Conservation (phyloP, 2,329 filamentous ascomycete species). For the Ustilaginoidea virens region DNA sequence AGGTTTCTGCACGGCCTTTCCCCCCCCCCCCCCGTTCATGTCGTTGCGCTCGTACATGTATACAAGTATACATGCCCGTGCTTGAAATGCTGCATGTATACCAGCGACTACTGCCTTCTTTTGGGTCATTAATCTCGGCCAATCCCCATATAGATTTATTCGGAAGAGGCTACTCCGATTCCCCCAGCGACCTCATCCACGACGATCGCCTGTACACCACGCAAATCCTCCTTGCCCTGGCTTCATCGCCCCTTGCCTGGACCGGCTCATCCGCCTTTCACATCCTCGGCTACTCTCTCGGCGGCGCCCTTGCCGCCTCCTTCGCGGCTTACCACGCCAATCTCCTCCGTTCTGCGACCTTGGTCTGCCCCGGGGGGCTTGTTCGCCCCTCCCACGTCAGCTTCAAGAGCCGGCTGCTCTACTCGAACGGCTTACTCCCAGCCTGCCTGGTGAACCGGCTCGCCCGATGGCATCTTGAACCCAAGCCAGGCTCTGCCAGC, state of each 20-base stretch:
- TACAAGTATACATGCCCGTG: no score
- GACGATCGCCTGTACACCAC: conserved; percentile 48
- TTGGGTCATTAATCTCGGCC: background rate
- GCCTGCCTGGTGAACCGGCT: conserved; percentile 38
- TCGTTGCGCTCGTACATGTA: background rate
- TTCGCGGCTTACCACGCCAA: conserved; percentile 56
- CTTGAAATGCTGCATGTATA: background rate
- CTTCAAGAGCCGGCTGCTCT: conserved; percentile 45
- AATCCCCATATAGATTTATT: conserved; percentile 62
- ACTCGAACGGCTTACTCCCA: conserved; percentile 43
- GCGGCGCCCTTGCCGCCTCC: conserved; percentile 55
- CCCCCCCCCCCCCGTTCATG: background rate
- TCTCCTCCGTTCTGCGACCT: conserved; percentile 44
- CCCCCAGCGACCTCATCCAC: conserved; percentile 42
- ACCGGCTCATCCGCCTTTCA: conserved; percentile 41
- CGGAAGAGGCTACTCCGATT: conserved; percentile 64
- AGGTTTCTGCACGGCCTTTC: conserved; percentile 16
- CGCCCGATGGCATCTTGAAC: conserved; percentile 33
- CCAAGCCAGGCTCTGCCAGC: conserved; percentile 17
- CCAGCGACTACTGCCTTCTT: background rate
- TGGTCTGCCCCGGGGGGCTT: conserved; percentile 55
- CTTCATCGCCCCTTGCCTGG: conserved; percentile 47
- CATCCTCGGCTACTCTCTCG: conserved; percentile 66
- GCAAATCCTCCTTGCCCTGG: conserved; percentile 50
- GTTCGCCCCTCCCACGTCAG: conserved; percentile 48